These are phyloP conservation scores for Plenodomus lindquistii DNA, from an alignment of 2,329 filamentous ascomycete species.

Conservation along the genomic window DNA sequence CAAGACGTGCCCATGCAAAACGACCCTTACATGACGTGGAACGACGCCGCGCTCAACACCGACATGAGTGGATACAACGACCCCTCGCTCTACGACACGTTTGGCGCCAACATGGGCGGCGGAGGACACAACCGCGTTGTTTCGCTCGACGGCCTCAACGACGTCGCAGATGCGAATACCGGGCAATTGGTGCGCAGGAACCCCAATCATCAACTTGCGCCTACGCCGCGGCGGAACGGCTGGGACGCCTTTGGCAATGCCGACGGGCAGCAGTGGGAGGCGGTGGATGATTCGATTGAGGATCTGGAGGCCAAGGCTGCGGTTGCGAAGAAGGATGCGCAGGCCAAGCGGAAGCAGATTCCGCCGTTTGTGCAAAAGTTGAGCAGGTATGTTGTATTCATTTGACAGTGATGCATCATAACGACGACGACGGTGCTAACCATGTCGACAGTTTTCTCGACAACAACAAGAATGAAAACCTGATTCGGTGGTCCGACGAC, in stretches of 20 bases:
- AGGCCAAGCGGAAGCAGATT: slow-evolving; percentile 90
- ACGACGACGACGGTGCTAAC: slow-evolving; percentile 16
- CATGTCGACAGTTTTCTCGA: slow-evolving; percentile 77
- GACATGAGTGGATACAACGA: slow-evolving; percentile 42
- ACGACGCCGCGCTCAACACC: slow-evolving; percentile 25
- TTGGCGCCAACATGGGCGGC: slow-evolving; percentile 17
- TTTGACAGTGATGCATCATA: slow-evolving; percentile 3
- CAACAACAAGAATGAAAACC: slow-evolving; percentile 86
- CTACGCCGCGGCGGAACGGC: slow-evolving; percentile 40
- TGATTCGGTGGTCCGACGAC: slow-evolving; percentile 96
- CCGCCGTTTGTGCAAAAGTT: slow-evolving; percentile 97
- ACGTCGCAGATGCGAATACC: slow-evolving; percentile 28
- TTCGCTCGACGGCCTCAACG: slow-evolving; percentile 37
- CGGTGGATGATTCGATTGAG: slow-evolving; percentile 65
- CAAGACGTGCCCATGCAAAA: slow-evolving; percentile 48
- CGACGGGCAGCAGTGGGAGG: slow-evolving; percentile 56
- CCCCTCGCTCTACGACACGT: slow-evolving; percentile 41
- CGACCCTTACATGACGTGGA: slow-evolving; percentile 45
- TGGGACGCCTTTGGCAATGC: slow-evolving; percentile 48
- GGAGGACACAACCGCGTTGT: slow-evolving; percentile 35
- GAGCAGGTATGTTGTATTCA: slow-evolving; percentile 73
- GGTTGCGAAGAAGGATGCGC: slow-evolving; percentile 82
- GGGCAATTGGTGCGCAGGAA: slow-evolving; percentile 53
- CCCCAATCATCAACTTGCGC: slow-evolving; percentile 51
- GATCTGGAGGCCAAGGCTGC: slow-evolving; percentile 78